Base-by-base conservation (phyloP, 371 early-diverging fungal genomes). In the Parasitella parasitica region DNA sequence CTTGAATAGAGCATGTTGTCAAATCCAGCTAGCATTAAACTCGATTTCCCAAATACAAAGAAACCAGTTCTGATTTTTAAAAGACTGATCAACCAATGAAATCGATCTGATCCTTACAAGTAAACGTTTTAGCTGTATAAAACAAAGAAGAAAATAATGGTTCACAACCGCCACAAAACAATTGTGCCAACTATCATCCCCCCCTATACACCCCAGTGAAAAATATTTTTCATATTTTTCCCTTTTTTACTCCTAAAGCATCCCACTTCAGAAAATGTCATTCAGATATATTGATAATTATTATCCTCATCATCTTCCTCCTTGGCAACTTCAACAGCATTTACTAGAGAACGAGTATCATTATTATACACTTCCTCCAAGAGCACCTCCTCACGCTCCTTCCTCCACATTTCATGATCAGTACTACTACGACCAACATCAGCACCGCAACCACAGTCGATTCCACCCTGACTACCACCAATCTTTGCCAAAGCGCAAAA, bases 91-190 rank as follows among this genome's bases (percentile, higher is more conserved):
- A 22, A 20, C 43, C 43, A 43, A 43, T 43, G 43, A 43, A 7
- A 43, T 43, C 3, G 18, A 20, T 41, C n/a, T 41, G 8, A n/a
- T 18, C n/a, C 9, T 7, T 18, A 22, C 18, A 18, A 16, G 7
- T 39, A 16, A 16, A 39, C 41, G 3, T 18, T 43, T 20, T 22
- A 9, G 18, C 43, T 43, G 20, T 11, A 22, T 22, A 2, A 7
- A 20, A 41, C 11, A n/a, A 43, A 43, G 22, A 16, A 20, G 43
- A 43, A 20, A 43, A 43, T 43, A 43, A 43, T 43, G 43, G 43
- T 43, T 20, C 43, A 43, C 43, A 43, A 43, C 43, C 43, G 43
- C 43, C 43, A 43, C 43, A 43, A 43, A 43, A 43, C 43, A 43
- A 43, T 43, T 43, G n/a, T n/a, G 22, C 43, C 43, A 43, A 43